Evolutionary conservation across 2,329 filamentous ascomycete species (phyloP).

Genomic region (Parastagonospora avenae): DNA sequence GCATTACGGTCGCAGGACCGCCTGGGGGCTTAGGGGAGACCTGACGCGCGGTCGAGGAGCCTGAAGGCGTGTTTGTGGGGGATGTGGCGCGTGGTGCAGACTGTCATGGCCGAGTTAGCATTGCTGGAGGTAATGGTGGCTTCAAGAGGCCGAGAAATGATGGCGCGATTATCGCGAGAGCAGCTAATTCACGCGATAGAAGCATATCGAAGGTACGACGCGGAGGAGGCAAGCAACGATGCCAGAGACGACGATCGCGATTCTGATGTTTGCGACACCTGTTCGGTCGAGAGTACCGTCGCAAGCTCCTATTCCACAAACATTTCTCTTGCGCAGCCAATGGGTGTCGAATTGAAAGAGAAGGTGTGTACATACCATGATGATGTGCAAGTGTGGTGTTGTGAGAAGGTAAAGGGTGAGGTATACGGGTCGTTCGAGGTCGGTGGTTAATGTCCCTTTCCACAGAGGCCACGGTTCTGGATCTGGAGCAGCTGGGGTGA

Average conservation of each 20-base stretch:
- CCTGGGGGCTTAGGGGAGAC: slow-evolving; percentile 89
- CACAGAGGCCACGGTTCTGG: slow-evolving; percentile 41
- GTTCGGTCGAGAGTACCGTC: background rate
- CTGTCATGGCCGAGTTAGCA: background rate
- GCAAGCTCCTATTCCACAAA: slow-evolving; percentile 6
- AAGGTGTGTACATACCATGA: slow-evolving; percentile 23
- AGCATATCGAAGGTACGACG: background rate
- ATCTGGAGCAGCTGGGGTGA: slow-evolving; percentile 30
- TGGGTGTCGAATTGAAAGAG: background rate
- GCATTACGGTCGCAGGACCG: slow-evolving; percentile 92
- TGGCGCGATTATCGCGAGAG: background rate
- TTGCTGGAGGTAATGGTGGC: background rate
- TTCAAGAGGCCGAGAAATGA: background rate
- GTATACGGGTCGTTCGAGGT: slow-evolving; percentile 10
- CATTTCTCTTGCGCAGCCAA: slow-evolving; percentile 5
- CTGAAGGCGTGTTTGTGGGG: slow-evolving; percentile 56
- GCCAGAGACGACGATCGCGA: background rate
- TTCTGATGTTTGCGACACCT: background rate
- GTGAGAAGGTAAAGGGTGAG: slow-evolving; percentile 4
- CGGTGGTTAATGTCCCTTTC: slow-evolving; percentile 16
- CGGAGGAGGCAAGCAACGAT: background rate
- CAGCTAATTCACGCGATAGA: background rate
- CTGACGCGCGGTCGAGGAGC: slow-evolving; percentile 74
- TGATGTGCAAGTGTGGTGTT: slow-evolving; percentile 8
- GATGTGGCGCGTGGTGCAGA: slow-evolving; percentile 42